Percentiles rank a stretch among this genome's conserved stretches.
These are phyloP conservation scores for Populus nigra DNA, from an alignment of 345 rosid genomes.

Conservation along the genomic window DNA sequence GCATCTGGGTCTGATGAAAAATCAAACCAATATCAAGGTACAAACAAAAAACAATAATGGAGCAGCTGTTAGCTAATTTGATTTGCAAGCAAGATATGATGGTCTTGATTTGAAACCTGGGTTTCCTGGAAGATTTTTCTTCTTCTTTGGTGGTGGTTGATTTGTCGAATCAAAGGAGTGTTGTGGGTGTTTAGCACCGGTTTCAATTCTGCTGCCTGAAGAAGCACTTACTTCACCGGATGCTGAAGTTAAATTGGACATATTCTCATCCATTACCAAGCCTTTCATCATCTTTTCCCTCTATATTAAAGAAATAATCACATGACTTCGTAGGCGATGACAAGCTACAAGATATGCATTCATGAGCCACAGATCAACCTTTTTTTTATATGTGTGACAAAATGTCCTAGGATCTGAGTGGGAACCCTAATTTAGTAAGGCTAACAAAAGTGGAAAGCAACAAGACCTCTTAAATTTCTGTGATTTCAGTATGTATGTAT, in stretches of 20 bases:
- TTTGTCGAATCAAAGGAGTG: conserved; percentile 42
- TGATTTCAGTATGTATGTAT: neutral
- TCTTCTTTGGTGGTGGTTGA: conserved; percentile 43
- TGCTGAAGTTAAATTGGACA: conserved; percentile 70
- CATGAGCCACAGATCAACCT: conserved; percentile 20
- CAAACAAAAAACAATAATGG: neutral
- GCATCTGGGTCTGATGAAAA: conserved; percentile 52
- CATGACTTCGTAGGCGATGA: conserved; percentile 15
- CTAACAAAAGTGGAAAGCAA: conserved; percentile 25
- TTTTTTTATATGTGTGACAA: conserved; percentile 9
- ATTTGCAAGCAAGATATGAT: neutral
- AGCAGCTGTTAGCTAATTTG: neutral
- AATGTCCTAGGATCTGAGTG: conserved; percentile 23
- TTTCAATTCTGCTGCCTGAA: conserved; percentile 46
- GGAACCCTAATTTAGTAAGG: conserved; percentile 49
- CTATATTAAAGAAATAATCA: neutral
- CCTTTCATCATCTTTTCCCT: conserved; percentile 31
- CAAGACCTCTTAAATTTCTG: neutral
- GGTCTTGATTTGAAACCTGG: conserved; percentile 34
- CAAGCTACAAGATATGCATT: conserved; percentile 19
- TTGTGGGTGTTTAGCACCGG: conserved; percentile 27
- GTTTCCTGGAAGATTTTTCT: conserved; percentile 57
- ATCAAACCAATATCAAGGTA: neutral
- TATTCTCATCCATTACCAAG: conserved; percentile 44
- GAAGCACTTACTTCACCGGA: conserved; percentile 69